Conservation (phyloP, 192 early-diverging fungal species). For the Phycomyces blakesleeanus region DNA sequence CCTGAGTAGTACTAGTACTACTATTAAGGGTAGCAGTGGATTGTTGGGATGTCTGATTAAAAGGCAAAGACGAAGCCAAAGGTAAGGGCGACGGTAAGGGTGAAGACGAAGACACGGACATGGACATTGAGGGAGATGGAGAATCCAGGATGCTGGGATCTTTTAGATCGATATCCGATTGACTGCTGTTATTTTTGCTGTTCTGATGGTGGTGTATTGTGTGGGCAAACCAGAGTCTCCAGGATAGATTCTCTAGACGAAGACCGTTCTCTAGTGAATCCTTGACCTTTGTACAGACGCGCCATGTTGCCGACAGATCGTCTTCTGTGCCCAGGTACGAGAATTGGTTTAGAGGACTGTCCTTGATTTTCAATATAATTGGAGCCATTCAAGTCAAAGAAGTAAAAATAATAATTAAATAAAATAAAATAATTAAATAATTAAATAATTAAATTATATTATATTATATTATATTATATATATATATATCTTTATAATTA, state of each 20-base stretch:
- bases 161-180: no score
- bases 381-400: slow-evolving; percentile 49
- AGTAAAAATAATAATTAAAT: not conserved
- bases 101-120: no score
- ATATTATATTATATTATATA: no score
- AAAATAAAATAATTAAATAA: not conserved
- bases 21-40: not conserved
- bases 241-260: slow-evolving; percentile 79
- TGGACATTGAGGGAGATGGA: no score
- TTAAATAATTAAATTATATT: not conserved
- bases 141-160: no score
- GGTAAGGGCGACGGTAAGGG: no score
- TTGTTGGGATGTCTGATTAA: no score
- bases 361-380: slow-evolving; percentile 64
- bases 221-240: slow-evolving; percentile 72
- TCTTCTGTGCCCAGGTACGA: slow-evolving; percentile 67
- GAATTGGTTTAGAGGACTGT: slow-evolving; percentile 48
- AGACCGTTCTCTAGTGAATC: slow-evolving; percentile 76
- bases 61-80: no score
- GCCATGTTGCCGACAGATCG: slow-evolving; percentile 73
- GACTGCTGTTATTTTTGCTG: no score
- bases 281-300: slow-evolving; percentile 79
- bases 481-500: not conserved
- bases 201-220: no score
- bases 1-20: not conserved